phyloP scores from a whole-genome alignment of 805 yeast genomes.

The Sugiyamaella valdiviana region DNA sequence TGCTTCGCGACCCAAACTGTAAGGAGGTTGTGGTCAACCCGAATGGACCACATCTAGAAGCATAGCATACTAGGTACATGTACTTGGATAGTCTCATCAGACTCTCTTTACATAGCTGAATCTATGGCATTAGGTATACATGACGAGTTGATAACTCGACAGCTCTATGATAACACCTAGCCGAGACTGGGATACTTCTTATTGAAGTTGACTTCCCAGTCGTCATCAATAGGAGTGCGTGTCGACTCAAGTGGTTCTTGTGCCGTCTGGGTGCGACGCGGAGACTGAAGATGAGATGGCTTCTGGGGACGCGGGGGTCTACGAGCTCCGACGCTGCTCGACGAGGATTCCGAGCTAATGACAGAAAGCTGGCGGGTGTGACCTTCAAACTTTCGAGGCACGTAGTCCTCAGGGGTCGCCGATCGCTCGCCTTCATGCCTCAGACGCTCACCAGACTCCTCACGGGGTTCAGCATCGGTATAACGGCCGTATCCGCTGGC shows the following conservation, averaged over 20 bases:
- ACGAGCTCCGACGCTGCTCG: slow-evolving; percentile 11
- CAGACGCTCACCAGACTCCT: background rate
- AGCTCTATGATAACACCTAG: background rate
- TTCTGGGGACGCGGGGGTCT: slow-evolving; percentile 20
- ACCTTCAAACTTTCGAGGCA: background rate
- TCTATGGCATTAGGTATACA: background rate
- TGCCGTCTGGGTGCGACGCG: slow-evolving; percentile 10
- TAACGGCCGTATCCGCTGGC: slow-evolving; percentile 81
- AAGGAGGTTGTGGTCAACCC: too few relatives aligned
- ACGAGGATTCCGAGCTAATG: slow-evolving; percentile 16
- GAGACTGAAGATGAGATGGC: slow-evolving; percentile 25
- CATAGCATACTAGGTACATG: background rate
- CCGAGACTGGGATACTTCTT: slow-evolving; percentile 25
- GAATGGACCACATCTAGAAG: too few relatives aligned
- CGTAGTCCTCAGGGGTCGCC: background rate
- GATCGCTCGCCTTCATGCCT: background rate
- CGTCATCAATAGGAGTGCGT: slow-evolving; percentile 16
- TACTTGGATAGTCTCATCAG: background rate
- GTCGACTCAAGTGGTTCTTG: background rate
- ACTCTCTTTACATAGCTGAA: background rate
- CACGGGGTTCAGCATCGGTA: slow-evolving; percentile 37
- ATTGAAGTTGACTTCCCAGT: slow-evolving; percentile 25
- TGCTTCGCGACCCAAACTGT: slow-evolving; percentile 4
- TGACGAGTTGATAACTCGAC: background rate
- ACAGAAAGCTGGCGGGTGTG: slow-evolving; percentile 17